These are phyloP conservation scores for Magnaporthiopsis rhizophila DNA, from an alignment of 2,329 filamentous ascomycete species.

Conservation along the genomic window DNA sequence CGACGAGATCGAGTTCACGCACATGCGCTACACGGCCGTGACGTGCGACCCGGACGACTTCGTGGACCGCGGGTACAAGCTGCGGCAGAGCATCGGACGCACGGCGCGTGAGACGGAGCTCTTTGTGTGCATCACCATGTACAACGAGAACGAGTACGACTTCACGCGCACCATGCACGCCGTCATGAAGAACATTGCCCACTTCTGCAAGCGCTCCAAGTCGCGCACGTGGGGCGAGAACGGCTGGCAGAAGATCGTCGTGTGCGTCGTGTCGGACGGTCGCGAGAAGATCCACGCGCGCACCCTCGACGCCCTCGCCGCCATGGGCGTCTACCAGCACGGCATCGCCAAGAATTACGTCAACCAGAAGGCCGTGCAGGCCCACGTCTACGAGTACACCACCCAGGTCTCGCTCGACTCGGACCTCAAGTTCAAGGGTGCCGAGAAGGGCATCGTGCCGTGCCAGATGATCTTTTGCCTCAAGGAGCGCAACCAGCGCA, in stretches of 20 bases:
- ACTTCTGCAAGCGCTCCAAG: conserved; percentile 88
- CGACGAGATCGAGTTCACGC: conserved; percentile 93
- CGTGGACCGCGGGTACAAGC: conserved; percentile 76
- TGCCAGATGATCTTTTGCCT: conserved; percentile 98
- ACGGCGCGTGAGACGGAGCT: conserved; percentile 86
- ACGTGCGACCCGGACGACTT: conserved; percentile 97
- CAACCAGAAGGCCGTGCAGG: conserved; percentile 90
- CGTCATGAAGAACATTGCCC: conserved; percentile 95
- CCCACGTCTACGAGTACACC: conserved; percentile 98
- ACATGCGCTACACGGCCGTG: conserved; percentile 98
- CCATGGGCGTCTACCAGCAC: conserved; percentile 96
- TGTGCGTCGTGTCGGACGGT: conserved; percentile 92
- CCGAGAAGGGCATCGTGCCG: conserved; percentile 96
- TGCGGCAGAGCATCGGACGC: conserved; percentile 81
- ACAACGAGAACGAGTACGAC: conserved; percentile 94
- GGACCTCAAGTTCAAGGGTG: conserved; percentile 96
- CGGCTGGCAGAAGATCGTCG: conserved; percentile 98
- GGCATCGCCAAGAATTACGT: conserved; percentile 98
- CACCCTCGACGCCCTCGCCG: conserved; percentile 87
- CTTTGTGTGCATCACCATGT: conserved; percentile 97
- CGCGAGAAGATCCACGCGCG: conserved; percentile 83
- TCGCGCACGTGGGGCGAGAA: conserved; percentile 94
- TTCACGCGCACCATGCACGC: conserved; percentile 98
- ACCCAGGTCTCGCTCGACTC: conserved; percentile 94
- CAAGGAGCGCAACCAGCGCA: conserved; percentile 96